Percentiles rank a stretch among this genome's conserved stretches.
phyloP scores from a whole-genome alignment of 2,329 filamentous ascomycete species.

The Sporothrix dimorphospora region DNA sequence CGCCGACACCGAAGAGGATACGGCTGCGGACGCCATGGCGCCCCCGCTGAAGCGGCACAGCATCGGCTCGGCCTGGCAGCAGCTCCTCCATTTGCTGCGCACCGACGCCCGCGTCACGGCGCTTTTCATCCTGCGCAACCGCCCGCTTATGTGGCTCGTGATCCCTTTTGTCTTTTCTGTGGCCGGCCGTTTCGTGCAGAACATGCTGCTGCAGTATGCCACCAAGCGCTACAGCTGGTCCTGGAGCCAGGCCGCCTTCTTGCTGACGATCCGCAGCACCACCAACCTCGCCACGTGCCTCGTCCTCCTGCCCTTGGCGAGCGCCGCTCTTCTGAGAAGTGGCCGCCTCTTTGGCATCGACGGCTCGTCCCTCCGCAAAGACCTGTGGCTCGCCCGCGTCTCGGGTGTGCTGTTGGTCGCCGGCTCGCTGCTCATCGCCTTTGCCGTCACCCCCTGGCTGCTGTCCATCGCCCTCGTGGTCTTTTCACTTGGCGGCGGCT shows the following conservation, averaged over 20 bases:
- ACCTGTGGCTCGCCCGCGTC: constrained; percentile 46
- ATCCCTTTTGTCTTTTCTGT: constrained; percentile 43
- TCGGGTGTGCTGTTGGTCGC: constrained; percentile 41
- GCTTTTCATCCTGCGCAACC: constrained; percentile 47
- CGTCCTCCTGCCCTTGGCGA: constrained; percentile 44
- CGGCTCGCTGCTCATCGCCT: constrained; percentile 45
- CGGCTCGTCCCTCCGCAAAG: constrained; percentile 42
- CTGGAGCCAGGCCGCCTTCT: constrained; percentile 49
- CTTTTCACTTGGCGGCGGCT: constrained; percentile 51
- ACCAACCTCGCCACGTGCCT: constrained; percentile 46
- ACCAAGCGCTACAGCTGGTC: constrained; percentile 55
- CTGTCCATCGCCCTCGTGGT: constrained; percentile 48
- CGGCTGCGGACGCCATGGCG: constrained; percentile 1
- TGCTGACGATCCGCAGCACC: constrained; percentile 46
- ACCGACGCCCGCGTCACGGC: constrained; percentile 40
- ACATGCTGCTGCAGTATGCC: constrained; percentile 56
- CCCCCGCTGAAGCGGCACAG: not conserved
- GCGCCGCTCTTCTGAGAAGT: constrained; percentile 36
- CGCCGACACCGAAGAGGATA: not conserved
- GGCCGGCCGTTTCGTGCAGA: constrained; percentile 41
- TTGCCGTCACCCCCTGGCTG: constrained; percentile 43
- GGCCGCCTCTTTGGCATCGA: constrained; percentile 38
- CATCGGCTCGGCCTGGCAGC: not conserved
- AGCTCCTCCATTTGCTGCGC: constrained; percentile 14
- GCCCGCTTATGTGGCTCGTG: constrained; percentile 45